Conservation (phyloP, 192 early-diverging fungal species). For the Lobulomyces angularis region DNA sequence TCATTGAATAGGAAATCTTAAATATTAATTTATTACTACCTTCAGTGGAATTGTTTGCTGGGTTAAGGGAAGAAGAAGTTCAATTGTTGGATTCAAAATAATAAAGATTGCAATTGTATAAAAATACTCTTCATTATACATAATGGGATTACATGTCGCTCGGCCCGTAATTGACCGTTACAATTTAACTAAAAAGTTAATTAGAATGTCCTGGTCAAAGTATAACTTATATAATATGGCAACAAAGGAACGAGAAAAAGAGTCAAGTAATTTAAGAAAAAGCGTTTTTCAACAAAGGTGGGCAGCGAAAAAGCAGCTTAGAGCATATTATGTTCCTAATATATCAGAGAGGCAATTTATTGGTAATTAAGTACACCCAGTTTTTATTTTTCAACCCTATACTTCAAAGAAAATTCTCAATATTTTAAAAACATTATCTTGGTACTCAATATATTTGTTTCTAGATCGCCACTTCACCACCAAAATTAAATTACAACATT, state of each 20-base stretch:
- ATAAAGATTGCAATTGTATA: too few species aligned
- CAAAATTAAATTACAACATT: conserved; percentile 19
- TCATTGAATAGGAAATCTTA: too few species aligned
- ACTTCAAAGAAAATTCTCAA: neutral
- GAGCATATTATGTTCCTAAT: conserved; percentile 87
- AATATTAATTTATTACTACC: too few species aligned
- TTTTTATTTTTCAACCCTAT: neutral
- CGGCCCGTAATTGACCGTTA: too few species aligned
- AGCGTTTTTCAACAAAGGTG: conserved; percentile 87
- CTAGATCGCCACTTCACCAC: conserved; percentile 28
- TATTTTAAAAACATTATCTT: neutral
- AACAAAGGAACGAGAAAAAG: conserved; percentile 41
- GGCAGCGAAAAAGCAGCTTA: conserved; percentile 81
- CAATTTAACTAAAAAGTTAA: conserved; percentile 35
- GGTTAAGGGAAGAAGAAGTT: too few species aligned
- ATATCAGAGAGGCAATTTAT: conserved; percentile 77
- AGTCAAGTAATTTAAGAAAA: conserved; percentile 4
- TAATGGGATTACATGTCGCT: too few species aligned
- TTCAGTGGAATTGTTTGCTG: too few species aligned
- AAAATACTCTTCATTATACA: too few species aligned
- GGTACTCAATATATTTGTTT: conserved; percentile 13
- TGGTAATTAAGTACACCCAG: conserved; percentile 7
- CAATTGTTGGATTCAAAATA: too few species aligned
- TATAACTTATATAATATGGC: conserved; percentile 80
- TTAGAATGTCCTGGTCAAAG: conserved; percentile 93